These are phyloP conservation scores for Aspergillus luchuensis DNA, from an alignment of 2,329 filamentous ascomycete genomes.

Conservation along the genomic window DNA sequence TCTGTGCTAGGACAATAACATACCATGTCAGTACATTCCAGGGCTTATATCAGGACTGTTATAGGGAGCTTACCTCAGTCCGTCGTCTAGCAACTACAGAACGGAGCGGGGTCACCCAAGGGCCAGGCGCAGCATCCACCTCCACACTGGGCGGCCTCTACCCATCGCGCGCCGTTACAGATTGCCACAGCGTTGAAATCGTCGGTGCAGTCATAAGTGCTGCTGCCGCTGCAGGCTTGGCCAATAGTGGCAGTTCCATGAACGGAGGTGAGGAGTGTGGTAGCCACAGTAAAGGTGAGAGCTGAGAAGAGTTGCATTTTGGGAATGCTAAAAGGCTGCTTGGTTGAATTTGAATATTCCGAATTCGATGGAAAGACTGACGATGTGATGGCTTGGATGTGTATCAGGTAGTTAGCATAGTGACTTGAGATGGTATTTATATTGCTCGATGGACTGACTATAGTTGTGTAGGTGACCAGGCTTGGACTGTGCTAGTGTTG, in stretches of 20 bases:
- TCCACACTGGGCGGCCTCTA: neutral
- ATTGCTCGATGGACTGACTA: no score
- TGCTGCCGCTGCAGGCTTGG: neutral
- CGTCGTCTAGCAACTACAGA: neutral
- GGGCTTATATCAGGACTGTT: no score
- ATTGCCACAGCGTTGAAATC: neutral
- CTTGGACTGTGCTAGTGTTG: no score
- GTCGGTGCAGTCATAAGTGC: neutral
- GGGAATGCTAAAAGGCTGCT: neutral
- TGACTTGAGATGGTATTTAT: no score
- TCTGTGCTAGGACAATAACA: no score
- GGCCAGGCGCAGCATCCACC: neutral
- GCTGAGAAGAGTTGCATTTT: neutral
- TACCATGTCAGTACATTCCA: no score
- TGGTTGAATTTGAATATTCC: neutral
- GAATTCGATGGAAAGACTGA: no score
- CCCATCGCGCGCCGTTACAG: neutral
- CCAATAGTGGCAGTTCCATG: neutral
- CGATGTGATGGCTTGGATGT: no score
- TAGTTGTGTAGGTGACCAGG: no score
- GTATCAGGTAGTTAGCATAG: no score
- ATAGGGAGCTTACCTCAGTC: no score
- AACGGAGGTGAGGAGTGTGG: neutral
- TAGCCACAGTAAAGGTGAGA: neutral
- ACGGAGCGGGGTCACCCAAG: neutral